Conservation (phyloP, 2,329 filamentous ascomycete genomes). For the Colletotrichum melonis region DNA sequence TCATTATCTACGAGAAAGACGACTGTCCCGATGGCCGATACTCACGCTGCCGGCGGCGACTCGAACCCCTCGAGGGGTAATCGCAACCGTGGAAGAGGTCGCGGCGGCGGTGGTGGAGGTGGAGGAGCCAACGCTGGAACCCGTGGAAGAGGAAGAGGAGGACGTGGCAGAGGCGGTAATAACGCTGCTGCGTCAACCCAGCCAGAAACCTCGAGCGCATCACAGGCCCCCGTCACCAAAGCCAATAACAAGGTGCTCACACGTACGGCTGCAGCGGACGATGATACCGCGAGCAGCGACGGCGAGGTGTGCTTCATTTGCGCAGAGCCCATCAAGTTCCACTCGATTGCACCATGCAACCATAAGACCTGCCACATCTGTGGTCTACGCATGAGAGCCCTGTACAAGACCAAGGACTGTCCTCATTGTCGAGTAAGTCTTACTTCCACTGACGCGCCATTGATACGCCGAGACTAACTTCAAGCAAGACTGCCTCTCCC, state of each 20-base stretch:
- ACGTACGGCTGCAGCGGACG: conserved; percentile 41
- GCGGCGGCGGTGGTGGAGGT: conserved; percentile 47
- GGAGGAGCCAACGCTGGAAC: conserved; percentile 34
- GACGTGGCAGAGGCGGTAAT: conserved; percentile 37
- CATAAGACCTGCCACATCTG: conserved; percentile 98
- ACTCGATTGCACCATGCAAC: conserved; percentile 92
- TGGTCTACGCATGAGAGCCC: conserved; percentile 85
- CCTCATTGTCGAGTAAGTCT: conserved; percentile 87
- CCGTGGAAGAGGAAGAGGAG: conserved; percentile 28
- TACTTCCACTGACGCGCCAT: background rate
- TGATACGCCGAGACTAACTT: conserved; percentile 37
- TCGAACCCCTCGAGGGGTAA: conserved; percentile 31
- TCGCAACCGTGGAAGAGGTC: conserved; percentile 34
- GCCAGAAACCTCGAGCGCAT: conserved; percentile 1
- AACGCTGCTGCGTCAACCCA: conserved; percentile 19
- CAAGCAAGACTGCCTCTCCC: conserved; percentile 70
- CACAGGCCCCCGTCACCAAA: background rate
- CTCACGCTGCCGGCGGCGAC: conserved; percentile 9
- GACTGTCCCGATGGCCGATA: conserved; percentile 22
- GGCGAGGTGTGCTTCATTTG: conserved; percentile 98
- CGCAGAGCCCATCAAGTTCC: conserved; percentile 88
- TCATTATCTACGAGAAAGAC: background rate
- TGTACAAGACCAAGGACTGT: conserved; percentile 97
- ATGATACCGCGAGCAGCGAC: conserved; percentile 62
- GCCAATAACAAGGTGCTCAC: conserved; percentile 36